Percentiles rank a stretch among this genome's conserved stretches.
Conservation (phyloP, 768 basidiomycete species). For the Naematelia aurantialba region DNA sequence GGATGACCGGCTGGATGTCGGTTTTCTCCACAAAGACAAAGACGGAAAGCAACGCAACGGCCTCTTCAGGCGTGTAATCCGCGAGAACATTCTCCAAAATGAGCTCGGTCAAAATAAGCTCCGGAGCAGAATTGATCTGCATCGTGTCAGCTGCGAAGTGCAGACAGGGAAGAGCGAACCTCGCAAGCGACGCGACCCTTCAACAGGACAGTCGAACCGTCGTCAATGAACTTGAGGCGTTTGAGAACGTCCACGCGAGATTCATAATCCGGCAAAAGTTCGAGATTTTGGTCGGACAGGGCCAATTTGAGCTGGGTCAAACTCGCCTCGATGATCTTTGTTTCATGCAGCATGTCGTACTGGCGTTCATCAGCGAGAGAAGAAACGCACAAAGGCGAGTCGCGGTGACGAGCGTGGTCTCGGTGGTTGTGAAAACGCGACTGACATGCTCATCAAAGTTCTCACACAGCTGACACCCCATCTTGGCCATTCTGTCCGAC, state of each 20-base stretch:
- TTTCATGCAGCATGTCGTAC: slow-evolving; percentile 73
- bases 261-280: slow-evolving; percentile 94
- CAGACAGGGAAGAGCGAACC: slow-evolving; percentile 54
- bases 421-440: slow-evolving; percentile 22
- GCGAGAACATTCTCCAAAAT: slow-evolving; percentile 94
- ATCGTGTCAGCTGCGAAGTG: not conserved
- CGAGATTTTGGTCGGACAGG: slow-evolving; percentile 93
- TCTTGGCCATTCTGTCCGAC: slow-evolving; percentile 53
- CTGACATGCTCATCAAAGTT: slow-evolving; percentile 74
- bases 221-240: slow-evolving; percentile 88
- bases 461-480: slow-evolving; percentile 60
- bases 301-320: slow-evolving; percentile 75
- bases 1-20: slow-evolving; percentile 76
- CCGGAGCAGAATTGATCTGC: slow-evolving; percentile 97
- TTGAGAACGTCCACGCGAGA: slow-evolving; percentile 86
- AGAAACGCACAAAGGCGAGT: not conserved
- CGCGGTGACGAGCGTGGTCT: too few species aligned
- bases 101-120: slow-evolving; percentile 91
- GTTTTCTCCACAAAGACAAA: slow-evolving; percentile 99
- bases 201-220: slow-evolving; percentile 87
- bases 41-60: slow-evolving; percentile 89
- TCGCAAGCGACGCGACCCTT: slow-evolving; percentile 99
- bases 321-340: slow-evolving; percentile 67
- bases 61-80: slow-evolving; percentile 86
- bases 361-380: slow-evolving; percentile 45